phyloP scores from a whole-genome alignment of 1,284 basidiomycete species.

The Fistulinella staudtii region DNA sequence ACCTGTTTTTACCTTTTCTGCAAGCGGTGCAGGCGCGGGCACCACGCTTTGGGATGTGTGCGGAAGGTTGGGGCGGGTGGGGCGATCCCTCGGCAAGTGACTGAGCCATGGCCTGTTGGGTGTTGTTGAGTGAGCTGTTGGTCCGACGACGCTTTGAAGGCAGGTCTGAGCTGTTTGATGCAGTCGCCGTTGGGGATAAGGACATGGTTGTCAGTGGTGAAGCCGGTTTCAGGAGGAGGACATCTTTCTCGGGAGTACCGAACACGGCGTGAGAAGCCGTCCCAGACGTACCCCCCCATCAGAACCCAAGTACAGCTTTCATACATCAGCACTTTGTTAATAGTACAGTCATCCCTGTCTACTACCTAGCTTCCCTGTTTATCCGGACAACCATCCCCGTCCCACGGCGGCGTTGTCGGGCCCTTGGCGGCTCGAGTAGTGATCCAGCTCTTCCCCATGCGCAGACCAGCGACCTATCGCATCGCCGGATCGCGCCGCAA shows the following conservation, averaged over 20 bases:
- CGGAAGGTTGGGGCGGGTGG: slow-evolving; percentile 22
- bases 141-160: slow-evolving; percentile 37
- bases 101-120: slow-evolving; percentile 24
- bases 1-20: slow-evolving; percentile 89
- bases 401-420: neutral
- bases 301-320: slow-evolving; percentile 7
- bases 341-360: neutral
- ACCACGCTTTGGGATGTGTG: slow-evolving; percentile 75
- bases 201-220: slow-evolving; percentile 31
- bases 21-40: slow-evolving; percentile 78
- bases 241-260: slow-evolving; percentile 11
- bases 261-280: slow-evolving; percentile 19
- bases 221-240: slow-evolving; percentile 14
- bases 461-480: neutral
- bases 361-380: neutral
- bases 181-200: slow-evolving; percentile 32
- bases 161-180: slow-evolving; percentile 30
- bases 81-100: slow-evolving; percentile 20
- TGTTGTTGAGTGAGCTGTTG: slow-evolving; percentile 19
- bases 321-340: slow-evolving; percentile 6
- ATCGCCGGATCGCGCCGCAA: neutral
- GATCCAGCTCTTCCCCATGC: no score
- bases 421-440: no score
- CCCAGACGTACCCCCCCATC: neutral
- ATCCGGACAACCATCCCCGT: no score